phyloP scores from a whole-genome alignment of 1,284 basidiomycete genomes.

The Pisolithus thermaeus region DNA sequence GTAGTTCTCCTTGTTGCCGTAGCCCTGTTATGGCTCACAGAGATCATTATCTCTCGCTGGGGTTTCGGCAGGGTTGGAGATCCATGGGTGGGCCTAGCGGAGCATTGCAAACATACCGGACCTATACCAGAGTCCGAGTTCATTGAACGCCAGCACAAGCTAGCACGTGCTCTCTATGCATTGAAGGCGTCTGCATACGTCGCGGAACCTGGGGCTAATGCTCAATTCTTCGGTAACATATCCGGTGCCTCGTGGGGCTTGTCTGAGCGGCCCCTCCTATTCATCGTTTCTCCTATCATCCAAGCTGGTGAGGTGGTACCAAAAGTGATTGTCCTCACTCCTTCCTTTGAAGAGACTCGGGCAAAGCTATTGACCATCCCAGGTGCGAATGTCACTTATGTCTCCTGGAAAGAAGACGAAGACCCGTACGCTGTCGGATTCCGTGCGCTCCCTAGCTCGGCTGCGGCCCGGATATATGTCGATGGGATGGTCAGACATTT shows the following conservation, averaged over 20 bases:
- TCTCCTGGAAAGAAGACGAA: slow-evolving; percentile 72
- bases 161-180: slow-evolving; percentile 45
- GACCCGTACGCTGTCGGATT: slow-evolving; percentile 59
- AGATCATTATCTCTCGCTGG: not conserved
- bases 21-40: not conserved
- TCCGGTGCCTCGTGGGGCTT: slow-evolving; percentile 59
- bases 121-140: slow-evolving; percentile 49
- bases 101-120: slow-evolving; percentile 45
- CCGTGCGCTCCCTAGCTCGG: slow-evolving; percentile 32
- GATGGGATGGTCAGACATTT: slow-evolving; percentile 58
- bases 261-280: slow-evolving; percentile 73
- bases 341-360: slow-evolving; percentile 70
- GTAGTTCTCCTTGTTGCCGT: not conserved
- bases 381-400: slow-evolving; percentile 40
- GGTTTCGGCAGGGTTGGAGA: not conserved
- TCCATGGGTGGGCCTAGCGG: slow-evolving; percentile 35
- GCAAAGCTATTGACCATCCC: slow-evolving; percentile 58
- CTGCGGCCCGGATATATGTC: slow-evolving; percentile 46
- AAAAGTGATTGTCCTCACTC: slow-evolving; percentile 61
- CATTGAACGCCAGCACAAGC: slow-evolving; percentile 43
- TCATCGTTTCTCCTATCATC: slow-evolving; percentile 51
- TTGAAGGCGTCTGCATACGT: slow-evolving; percentile 60
- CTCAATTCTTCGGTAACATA: slow-evolving; percentile 68
- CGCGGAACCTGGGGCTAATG: slow-evolving; percentile 70
- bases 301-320: slow-evolving; percentile 30